These are phyloP conservation scores for Pisolithus thermaeus DNA, from an alignment of 1,284 basidiomycete species.

Conservation along the genomic window DNA sequence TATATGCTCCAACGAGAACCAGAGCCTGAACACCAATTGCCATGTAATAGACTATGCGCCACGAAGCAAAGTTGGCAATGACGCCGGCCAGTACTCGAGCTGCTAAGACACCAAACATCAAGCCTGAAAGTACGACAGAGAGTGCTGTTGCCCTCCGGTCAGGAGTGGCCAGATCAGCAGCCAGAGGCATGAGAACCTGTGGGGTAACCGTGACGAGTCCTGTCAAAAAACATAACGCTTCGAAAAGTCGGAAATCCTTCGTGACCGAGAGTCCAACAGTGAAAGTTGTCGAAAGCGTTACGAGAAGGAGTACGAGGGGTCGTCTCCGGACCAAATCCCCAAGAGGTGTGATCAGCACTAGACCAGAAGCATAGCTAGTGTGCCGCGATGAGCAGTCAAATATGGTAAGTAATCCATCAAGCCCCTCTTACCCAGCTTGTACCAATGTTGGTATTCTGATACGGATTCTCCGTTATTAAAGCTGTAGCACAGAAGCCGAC, in stretches of 20 bases:
- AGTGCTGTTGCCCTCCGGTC: conserved; percentile 57
- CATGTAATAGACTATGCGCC: conserved; percentile 64
- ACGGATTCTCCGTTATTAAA: not conserved
- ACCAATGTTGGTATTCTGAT: conserved; percentile 43
- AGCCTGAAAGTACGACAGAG: conserved; percentile 61
- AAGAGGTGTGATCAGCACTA: conserved; percentile 57
- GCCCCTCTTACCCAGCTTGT: conserved; percentile 39
- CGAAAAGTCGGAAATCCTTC: conserved; percentile 43
- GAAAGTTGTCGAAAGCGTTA: conserved; percentile 41
- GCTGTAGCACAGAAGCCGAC: not conserved
- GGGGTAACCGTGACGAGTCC: conserved; percentile 52
- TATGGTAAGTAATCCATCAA: not conserved
- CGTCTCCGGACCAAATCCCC: conserved; percentile 64
- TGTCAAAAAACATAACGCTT: conserved; percentile 51
- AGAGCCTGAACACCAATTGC: conserved; percentile 51
- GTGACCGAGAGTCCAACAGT: conserved; percentile 55
- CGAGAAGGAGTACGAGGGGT: conserved; percentile 45
- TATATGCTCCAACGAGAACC: conserved; percentile 49
- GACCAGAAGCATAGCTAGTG: conserved; percentile 49
- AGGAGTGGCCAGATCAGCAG: conserved; percentile 61
- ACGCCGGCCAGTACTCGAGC: conserved; percentile 65
- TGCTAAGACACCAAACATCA: conserved; percentile 66
- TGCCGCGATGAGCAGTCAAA: not conserved
- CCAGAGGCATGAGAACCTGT: conserved; percentile 58
- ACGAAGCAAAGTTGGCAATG: conserved; percentile 55